Percentiles rank a stretch among this genome's conserved stretches.
phyloP scores from a whole-genome alignment of 768 basidiomycete genomes.

The Suillus spraguei region DNA sequence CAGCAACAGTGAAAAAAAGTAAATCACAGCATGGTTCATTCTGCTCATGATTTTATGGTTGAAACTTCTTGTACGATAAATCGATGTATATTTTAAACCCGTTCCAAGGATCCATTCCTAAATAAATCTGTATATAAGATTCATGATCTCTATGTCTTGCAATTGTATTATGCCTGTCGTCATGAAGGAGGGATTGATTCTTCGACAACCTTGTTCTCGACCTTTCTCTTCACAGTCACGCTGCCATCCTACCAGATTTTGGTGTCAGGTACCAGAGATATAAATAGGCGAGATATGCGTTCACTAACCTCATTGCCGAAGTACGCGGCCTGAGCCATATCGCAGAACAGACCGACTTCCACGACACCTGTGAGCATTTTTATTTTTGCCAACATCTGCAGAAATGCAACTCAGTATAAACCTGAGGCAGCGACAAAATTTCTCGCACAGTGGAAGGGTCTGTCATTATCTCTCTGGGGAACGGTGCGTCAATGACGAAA shows the following conservation, averaged over 20 bases:
- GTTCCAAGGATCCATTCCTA: not conserved
- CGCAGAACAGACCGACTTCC: constrained; percentile 98
- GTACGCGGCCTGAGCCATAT: constrained; percentile 94
- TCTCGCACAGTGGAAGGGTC: constrained; percentile 61
- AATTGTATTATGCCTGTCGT: not conserved
- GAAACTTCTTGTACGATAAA: not conserved
- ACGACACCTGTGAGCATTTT: constrained; percentile 98
- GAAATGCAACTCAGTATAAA: constrained; percentile 1
- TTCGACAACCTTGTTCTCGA: constrained; percentile 24
- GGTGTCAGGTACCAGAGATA: constrained; percentile 2
- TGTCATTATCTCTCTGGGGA: constrained; percentile 65
- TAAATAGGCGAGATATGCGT: not conserved
- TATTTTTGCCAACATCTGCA: constrained; percentile 73
- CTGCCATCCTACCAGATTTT: constrained; percentile 57
- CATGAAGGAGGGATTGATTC: constrained; percentile 10
- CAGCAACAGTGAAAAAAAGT: not conserved
- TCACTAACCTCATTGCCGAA: constrained; percentile 79
- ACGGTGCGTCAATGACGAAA: constrained; percentile 97
- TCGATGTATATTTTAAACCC: not conserved
- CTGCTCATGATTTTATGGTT: not conserved
- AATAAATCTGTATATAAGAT: not conserved
- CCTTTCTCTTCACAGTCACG: constrained; percentile 58
- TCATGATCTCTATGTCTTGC: too few relatives aligned
- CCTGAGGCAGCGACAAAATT: constrained; percentile 6
- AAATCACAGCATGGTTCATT: not conserved